These are phyloP conservation scores for Panicum miliaceum DNA, from an alignment of 176 grass and related monocot species.

Conservation along the genomic window DNA sequence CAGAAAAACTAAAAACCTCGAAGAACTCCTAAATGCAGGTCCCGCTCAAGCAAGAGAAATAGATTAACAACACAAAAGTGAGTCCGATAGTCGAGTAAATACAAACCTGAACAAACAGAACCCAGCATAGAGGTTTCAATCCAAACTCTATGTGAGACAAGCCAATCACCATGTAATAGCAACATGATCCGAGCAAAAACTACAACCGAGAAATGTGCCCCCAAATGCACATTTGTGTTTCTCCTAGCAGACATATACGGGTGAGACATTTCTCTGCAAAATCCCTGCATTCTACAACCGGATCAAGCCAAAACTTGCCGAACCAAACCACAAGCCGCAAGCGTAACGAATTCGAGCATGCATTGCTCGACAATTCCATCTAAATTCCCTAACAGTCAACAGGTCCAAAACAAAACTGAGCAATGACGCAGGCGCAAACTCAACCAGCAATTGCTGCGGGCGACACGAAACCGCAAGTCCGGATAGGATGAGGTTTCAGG, in stretches of 20 bases:
- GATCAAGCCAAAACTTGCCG: neutral
- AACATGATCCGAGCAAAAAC: slow-evolving; percentile 6
- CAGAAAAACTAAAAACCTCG: slow-evolving; percentile 22
- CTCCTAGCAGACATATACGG: slow-evolving; percentile 6
- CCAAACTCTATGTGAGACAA: neutral
- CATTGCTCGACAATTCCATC: neutral
- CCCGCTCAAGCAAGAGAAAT: neutral
- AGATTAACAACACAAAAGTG: slow-evolving; percentile 11
- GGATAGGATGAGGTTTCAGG: neutral
- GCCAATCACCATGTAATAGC: neutral
- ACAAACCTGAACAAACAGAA: slow-evolving; percentile 3
- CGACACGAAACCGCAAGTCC: slow-evolving; percentile 7
- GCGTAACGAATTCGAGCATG: neutral
- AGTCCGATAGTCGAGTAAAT: neutral
- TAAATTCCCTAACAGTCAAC: neutral
- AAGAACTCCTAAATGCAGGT: slow-evolving; percentile 26
- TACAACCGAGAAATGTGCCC: neutral
- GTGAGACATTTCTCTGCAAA: slow-evolving; percentile 19
- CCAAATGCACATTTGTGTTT: slow-evolving; percentile 21
- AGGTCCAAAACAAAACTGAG: neutral
- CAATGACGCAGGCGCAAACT: neutral
- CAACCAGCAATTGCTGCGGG: neutral
- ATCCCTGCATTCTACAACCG: slow-evolving; percentile 5
- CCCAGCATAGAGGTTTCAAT: neutral
- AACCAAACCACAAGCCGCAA: neutral